These are phyloP conservation scores for Curvularia eragrostidis DNA, from an alignment of 2,329 filamentous ascomycete species.

Conservation along the genomic window DNA sequence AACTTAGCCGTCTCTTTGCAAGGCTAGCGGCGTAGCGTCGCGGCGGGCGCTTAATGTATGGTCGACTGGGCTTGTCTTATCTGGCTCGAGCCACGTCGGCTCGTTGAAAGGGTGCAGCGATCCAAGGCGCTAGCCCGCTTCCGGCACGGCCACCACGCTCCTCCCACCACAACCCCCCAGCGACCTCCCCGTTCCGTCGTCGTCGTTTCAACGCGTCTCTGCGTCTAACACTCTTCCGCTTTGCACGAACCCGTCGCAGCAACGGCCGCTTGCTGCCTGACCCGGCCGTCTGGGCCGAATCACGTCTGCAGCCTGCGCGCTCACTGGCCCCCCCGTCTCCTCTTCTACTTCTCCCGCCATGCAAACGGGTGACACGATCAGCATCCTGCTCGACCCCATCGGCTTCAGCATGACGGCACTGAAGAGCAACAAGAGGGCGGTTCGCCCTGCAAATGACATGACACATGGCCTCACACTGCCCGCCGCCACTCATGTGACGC, in stretches of 20 bases:
- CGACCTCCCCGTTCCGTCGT: conserved; percentile 18
- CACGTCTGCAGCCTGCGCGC: conserved; percentile 15
- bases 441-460: background rate
- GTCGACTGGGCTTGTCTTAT: conserved; percentile 25
- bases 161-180: conserved; percentile 11
- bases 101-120: conserved; percentile 12
- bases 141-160: conserved; percentile 17
- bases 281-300: conserved; percentile 18
- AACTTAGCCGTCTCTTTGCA: conserved; percentile 12
- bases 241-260: conserved; percentile 14
- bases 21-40: conserved; percentile 25
- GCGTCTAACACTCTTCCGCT: conserved; percentile 9
- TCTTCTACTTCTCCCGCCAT: conserved; percentile 12
- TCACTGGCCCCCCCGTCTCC: conserved; percentile 12
- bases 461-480: background rate
- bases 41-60: conserved; percentile 32
- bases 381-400: conserved; percentile 1
- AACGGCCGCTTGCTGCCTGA: conserved; percentile 23
- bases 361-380: conserved; percentile 10
- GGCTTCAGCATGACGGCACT: background rate
- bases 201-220: conserved; percentile 21
- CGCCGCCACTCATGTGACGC: conserved; percentile 25
- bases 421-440: background rate
- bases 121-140: conserved; percentile 17
- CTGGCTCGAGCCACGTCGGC: conserved; percentile 27